A percentile compares a stretch with the other conserved stretches of the same genome.
Conservation (phyloP, 179 eudicot genomes). For the Spergularia azorica region DNA sequence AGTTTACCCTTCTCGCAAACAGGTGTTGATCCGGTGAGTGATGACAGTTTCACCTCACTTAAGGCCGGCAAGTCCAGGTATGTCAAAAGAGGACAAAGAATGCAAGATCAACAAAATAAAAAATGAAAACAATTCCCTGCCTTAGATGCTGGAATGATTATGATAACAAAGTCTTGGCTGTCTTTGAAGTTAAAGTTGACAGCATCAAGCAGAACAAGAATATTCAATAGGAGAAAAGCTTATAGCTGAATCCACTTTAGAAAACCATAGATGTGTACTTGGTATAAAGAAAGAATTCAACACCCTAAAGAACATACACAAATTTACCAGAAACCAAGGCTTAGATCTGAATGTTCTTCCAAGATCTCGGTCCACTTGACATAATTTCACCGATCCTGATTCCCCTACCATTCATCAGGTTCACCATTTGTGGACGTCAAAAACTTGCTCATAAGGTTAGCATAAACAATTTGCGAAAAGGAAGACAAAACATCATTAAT, state of each 20-base stretch:
- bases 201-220: conserved; percentile 21
- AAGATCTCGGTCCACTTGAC: conserved; percentile 16
- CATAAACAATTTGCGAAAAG: conserved; percentile 13
- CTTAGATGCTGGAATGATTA: conserved; percentile 31
- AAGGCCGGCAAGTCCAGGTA: not conserved
- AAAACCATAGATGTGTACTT: conserved; percentile 29
- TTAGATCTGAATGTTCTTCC: conserved; percentile 28
- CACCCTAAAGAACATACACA: conserved; percentile 37
- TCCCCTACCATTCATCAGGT: not conserved
- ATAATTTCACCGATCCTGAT: conserved; percentile 20
- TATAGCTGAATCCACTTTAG: conserved; percentile 7
- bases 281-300: conserved; percentile 17
- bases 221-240: conserved; percentile 14
- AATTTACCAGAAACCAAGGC: conserved; percentile 19
- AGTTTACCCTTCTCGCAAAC: not conserved
- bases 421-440: conserved; percentile 2
- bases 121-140: not conserved
- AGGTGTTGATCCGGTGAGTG: not conserved
- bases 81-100: not conserved
- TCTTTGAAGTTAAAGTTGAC: conserved; percentile 34
- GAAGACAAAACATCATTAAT: conserved; percentile 22
- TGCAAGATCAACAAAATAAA: not conserved
- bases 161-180: conserved; percentile 32
- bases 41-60: no score
- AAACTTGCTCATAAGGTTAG: conserved; percentile 4